Evolutionary conservation across 768 basidiomycete genomes (phyloP).

Genomic region (Termitomyces sp.): DNA sequence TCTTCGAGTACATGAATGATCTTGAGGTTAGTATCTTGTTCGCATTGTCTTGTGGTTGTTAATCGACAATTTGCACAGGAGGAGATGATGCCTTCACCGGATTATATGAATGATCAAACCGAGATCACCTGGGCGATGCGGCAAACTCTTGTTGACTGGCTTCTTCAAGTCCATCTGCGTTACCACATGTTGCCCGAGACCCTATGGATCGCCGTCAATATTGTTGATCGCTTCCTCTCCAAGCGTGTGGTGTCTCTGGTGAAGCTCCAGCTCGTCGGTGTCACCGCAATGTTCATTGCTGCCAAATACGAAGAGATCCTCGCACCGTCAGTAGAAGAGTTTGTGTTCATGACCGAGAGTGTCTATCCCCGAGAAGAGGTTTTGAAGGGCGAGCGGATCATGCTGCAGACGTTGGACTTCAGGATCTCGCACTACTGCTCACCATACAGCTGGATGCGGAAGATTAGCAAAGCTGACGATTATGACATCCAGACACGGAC

Average conservation of each 20-base stretch:
- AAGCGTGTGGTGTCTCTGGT: slow-evolving; percentile 82
- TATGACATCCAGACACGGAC: slow-evolving; percentile 98
- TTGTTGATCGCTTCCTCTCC: slow-evolving; percentile 89
- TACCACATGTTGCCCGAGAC: slow-evolving; percentile 99
- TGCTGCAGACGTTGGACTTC: slow-evolving; percentile 93
- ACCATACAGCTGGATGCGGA: slow-evolving; percentile 98
- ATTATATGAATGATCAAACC: slow-evolving; percentile 91
- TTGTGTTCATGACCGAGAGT: slow-evolving; percentile 96
- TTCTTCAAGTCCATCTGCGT: slow-evolving; percentile 93
- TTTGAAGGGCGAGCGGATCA: slow-evolving; percentile 95
- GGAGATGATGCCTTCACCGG: slow-evolving; percentile 81
- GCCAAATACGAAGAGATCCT: slow-evolving; percentile 99
- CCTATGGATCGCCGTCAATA: slow-evolving; percentile 97
- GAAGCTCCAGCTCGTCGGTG: slow-evolving; percentile 94
- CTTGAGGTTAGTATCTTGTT: slow-evolving; percentile 63
- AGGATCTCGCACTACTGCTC: slow-evolving; percentile 96
- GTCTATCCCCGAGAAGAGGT: slow-evolving; percentile 95
- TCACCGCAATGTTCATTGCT: slow-evolving; percentile 98
- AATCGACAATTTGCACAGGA: slow-evolving; percentile 42
- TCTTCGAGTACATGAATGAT: slow-evolving; percentile 92
- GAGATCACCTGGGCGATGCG: slow-evolving; percentile 96
- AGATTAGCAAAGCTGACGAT: slow-evolving; percentile 97
- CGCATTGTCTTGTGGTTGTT: slow-evolving; percentile 4
- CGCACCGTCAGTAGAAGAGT: slow-evolving; percentile 95
- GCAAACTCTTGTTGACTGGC: slow-evolving; percentile 95